These are phyloP conservation scores for Exophiala mesophila DNA, from an alignment of 2,329 filamentous ascomycete species.

Conservation along the genomic window DNA sequence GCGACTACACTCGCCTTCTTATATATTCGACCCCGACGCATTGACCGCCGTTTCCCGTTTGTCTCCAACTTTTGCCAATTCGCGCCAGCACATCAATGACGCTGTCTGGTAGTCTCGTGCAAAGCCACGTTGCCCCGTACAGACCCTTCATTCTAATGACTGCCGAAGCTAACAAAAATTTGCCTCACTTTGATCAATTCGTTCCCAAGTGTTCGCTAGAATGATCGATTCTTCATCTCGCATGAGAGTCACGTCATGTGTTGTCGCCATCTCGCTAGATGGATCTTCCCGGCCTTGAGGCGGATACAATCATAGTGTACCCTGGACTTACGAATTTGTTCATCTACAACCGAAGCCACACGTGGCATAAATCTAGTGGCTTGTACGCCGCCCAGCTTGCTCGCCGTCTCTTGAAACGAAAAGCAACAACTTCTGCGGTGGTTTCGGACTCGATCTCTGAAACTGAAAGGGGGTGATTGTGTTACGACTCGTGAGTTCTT, in stretches of 20 bases:
- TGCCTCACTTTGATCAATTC: constrained; percentile 20
- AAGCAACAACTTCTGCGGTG: too few relatives aligned
- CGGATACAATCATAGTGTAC: too few relatives aligned
- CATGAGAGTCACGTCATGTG: constrained; percentile 19
- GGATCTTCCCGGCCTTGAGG: too few relatives aligned
- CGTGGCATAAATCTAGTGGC: too few relatives aligned
- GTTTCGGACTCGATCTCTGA: too few relatives aligned
- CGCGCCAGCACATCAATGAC: constrained; percentile 23
- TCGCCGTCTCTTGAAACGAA: too few relatives aligned
- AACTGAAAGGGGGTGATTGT: too few relatives aligned
- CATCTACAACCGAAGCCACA: too few relatives aligned
- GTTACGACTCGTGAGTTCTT: too few relatives aligned
- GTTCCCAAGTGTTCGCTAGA: constrained; percentile 11
- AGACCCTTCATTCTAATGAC: constrained; percentile 7
- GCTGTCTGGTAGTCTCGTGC: constrained; percentile 20
- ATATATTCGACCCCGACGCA: constrained; percentile 15
- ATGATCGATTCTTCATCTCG: constrained; percentile 6
- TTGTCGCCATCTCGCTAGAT: too few relatives aligned
- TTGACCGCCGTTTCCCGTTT: constrained; percentile 21
- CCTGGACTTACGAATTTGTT: too few relatives aligned
- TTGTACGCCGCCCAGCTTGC: too few relatives aligned
- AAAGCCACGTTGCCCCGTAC: constrained; percentile 24
- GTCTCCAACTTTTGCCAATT: constrained; percentile 12
- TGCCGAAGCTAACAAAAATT: constrained; percentile 19
- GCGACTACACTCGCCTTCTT: constrained; percentile 12